Percentiles rank a stretch among this genome's conserved stretches.
These are phyloP conservation scores for Ophiostoma australiae DNA, from an alignment of 2,329 filamentous ascomycete species.

Conservation along the genomic window DNA sequence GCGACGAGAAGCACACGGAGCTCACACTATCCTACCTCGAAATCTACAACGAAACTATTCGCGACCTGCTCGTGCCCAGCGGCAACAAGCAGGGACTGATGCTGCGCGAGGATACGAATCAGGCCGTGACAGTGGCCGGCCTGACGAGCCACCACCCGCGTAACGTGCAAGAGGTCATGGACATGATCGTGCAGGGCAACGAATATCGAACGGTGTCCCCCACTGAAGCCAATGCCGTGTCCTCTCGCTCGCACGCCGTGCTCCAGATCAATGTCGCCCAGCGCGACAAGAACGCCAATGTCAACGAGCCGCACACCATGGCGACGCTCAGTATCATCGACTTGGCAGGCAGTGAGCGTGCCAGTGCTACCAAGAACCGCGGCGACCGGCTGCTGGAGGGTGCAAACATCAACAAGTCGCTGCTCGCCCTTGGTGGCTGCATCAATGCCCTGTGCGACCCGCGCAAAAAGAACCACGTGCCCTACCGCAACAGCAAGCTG, in stretches of 20 bases:
- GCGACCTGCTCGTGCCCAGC: slow-evolving; percentile 82
- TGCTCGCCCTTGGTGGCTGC: slow-evolving; percentile 89
- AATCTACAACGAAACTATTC: slow-evolving; percentile 98
- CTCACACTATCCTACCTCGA: slow-evolving; percentile 92
- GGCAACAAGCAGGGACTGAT: slow-evolving; percentile 80
- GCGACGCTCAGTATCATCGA: slow-evolving; percentile 98
- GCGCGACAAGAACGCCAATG: slow-evolving; percentile 85
- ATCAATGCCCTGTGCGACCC: slow-evolving; percentile 97
- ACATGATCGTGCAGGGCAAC: slow-evolving; percentile 95
- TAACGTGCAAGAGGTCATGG: slow-evolving; percentile 95
- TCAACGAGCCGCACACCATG: slow-evolving; percentile 96
- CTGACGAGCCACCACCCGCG: slow-evolving; percentile 86
- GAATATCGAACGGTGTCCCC: slow-evolving; percentile 93
- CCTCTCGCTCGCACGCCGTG: slow-evolving; percentile 93
- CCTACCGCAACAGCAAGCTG: slow-evolving; percentile 95
- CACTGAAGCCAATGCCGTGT: slow-evolving; percentile 94
- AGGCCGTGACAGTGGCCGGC: slow-evolving; percentile 84
- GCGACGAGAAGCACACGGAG: slow-evolving; percentile 82
- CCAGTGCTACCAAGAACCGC: slow-evolving; percentile 93
- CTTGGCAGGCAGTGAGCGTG: slow-evolving; percentile 89
- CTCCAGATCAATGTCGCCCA: slow-evolving; percentile 94
- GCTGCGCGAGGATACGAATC: slow-evolving; percentile 90
- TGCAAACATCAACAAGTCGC: slow-evolving; percentile 98
- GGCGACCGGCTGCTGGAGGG: slow-evolving; percentile 88
- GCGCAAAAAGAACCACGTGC: slow-evolving; percentile 86